Conservation (phyloP, 192 early-diverging fungal species). For the Backusella australiensis region DNA sequence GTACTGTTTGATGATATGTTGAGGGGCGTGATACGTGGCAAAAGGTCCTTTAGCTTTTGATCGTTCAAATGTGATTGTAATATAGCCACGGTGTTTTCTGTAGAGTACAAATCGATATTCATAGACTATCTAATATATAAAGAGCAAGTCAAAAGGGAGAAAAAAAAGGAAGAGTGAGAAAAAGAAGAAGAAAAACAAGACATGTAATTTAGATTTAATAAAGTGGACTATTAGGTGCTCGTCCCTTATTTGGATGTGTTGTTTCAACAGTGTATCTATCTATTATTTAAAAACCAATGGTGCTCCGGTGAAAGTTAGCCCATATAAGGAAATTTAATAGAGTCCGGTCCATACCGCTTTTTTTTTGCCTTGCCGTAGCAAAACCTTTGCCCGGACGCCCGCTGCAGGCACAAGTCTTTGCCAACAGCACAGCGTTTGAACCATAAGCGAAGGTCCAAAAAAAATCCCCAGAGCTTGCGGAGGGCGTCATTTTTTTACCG, state of each 20-base stretch:
- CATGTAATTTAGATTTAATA: slow-evolving; percentile 2
- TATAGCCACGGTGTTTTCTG: background rate
- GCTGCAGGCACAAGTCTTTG: too few species aligned
- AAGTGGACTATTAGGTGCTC: too few species aligned
- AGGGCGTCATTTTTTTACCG: too few species aligned
- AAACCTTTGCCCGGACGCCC: too few species aligned
- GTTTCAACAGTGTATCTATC: background rate
- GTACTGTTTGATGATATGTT: background rate
- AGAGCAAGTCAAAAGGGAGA: background rate
- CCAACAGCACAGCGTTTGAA: too few species aligned
- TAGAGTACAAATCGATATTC: background rate
- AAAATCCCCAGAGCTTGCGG: too few species aligned
- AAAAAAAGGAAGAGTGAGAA: background rate
- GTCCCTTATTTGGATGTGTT: background rate
- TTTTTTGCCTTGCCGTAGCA: too few species aligned
- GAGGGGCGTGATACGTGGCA: background rate
- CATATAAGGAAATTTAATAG: too few species aligned
- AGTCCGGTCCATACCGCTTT: too few species aligned
- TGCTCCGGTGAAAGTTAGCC: too few species aligned
- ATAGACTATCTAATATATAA: background rate
- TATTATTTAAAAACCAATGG: too few species aligned
- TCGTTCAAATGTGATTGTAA: background rate
- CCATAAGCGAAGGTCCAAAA: too few species aligned
- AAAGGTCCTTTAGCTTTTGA: background rate
- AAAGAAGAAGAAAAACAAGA: background rate